Evolutionary conservation across 2,329 filamentous ascomycete species (phyloP), one percentile per base, ranked within the genome.

Genomic region (Cercospora zeae-maydis): DNA sequence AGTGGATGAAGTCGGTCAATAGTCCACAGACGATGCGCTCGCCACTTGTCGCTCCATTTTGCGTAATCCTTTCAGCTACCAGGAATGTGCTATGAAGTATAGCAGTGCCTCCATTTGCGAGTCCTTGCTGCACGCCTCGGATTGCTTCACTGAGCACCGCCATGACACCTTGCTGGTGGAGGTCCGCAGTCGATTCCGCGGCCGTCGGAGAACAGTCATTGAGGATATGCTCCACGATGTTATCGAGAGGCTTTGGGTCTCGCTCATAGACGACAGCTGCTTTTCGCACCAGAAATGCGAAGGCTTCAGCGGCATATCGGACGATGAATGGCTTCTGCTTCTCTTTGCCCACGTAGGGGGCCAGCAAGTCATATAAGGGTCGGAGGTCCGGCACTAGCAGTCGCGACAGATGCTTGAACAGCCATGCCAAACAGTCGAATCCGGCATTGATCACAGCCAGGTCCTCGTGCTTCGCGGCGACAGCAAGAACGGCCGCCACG

Each of bases 391-490:
- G 89, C 0, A 95, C 90, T 21, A 99, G 78, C 0, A 98, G 83
- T 67, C 91, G 88, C 1, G 92, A 96, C 4, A 99, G 84, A 73
- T 98, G 98, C 75, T 99, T 99, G 84, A 99, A 97, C 42, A 98
- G 82, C 82, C 96, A 99, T 51, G 95, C 92, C 61, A 99, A 82
- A 70, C 91, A 93, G 11, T 89, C 92, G 78, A 99, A 99, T 56
- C 91, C 93, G 93, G 93, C 98, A 78, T 99, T 95, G 56, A 98
- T 91, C n/a, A 96, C 92, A 27, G 91, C 88, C 61, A 73, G 71
- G 72, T 91, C 89, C 61, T 90, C 83, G 58, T 91, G 86, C 70
- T 86, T 89, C 59, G 88, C 88, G 10, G 92, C 93, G 67, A 98
- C 84, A 14, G 86, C 86, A 39, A 91, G 85, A 59, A 99, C 86